Evolutionary conservation across 805 yeast species (phyloP).

Genomic region (Hanseniaspora clermontiae): DNA sequence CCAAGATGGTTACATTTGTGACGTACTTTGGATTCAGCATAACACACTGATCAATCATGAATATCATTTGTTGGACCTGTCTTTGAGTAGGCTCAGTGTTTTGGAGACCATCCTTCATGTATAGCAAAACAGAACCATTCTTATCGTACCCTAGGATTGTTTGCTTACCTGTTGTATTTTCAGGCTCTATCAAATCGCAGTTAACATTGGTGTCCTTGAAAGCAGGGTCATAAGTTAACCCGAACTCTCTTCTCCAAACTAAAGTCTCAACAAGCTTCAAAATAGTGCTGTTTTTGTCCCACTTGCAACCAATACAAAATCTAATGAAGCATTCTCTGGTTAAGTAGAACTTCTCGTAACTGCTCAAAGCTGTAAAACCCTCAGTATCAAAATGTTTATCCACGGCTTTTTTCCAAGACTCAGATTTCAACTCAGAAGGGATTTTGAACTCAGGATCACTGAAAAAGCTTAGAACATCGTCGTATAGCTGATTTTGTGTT

Average conservation of each 20-base stretch:
- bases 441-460: slow-evolving; percentile 18
- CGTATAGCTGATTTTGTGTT: slow-evolving; percentile 18
- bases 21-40: slow-evolving; percentile 48
- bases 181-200: slow-evolving; percentile 34
- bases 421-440: slow-evolving; percentile 15
- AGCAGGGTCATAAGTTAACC: slow-evolving; percentile 32
- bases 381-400: slow-evolving; percentile 29
- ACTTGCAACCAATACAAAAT: slow-evolving; percentile 40
- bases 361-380: slow-evolving; percentile 27
- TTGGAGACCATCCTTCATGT: slow-evolving; percentile 42
- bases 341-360: slow-evolving; percentile 28
- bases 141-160: slow-evolving; percentile 43
- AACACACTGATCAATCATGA: slow-evolving; percentile 43
- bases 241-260: slow-evolving; percentile 46
- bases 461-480: slow-evolving; percentile 18
- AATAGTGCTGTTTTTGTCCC: slow-evolving; percentile 35
- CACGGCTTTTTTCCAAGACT: slow-evolving; percentile 1
- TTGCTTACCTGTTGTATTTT: slow-evolving; percentile 43
- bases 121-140: slow-evolving; percentile 41
- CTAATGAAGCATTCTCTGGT: slow-evolving; percentile 43
- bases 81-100: slow-evolving; percentile 40
- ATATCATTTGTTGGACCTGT: slow-evolving; percentile 46
- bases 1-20: slow-evolving; percentile 41
- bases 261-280: slow-evolving; percentile 36
- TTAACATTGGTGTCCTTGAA: slow-evolving; percentile 25